Evolutionary conservation across 2,329 filamentous ascomycete genomes (phyloP).

Genomic region (Fusarium globosum): DNA sequence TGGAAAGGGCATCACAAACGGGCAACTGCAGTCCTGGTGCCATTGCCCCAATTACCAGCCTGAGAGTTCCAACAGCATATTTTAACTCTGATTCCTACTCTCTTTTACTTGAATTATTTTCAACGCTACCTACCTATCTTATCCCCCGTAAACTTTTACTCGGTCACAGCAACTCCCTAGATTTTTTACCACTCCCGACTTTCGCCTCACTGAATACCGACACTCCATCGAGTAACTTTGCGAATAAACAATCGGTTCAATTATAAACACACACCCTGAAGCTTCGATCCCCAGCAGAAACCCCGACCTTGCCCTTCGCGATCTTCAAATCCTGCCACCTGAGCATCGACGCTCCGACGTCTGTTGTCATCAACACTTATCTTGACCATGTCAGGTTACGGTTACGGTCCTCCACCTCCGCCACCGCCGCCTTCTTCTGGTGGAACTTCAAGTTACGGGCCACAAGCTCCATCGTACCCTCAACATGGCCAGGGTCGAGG

Average conservation of each 20-base stretch:
- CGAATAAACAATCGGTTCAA: background rate
- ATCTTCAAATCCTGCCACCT: background rate
- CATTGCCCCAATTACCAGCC: background rate
- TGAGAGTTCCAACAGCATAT: background rate
- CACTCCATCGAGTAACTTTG: background rate
- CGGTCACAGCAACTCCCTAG: background rate
- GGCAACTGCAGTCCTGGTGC: slow-evolving; percentile 4
- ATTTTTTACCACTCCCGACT: slow-evolving; percentile 1
- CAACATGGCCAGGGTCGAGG: slow-evolving; percentile 52
- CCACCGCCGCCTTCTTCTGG: slow-evolving; percentile 53
- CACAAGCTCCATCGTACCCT: slow-evolving; percentile 53
- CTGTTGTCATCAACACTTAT: background rate
- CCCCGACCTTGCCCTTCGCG: background rate
- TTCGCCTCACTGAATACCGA: background rate
- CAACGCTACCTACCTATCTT: background rate
- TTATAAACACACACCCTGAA: background rate
- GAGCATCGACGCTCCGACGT: background rate
- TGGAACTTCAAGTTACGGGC: slow-evolving; percentile 52
- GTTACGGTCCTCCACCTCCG: slow-evolving; percentile 65
- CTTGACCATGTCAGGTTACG: slow-evolving; percentile 60
- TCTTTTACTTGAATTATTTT: slow-evolving; percentile 1
- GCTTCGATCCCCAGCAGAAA: too few relatives aligned
- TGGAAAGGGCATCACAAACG: slow-evolving; percentile 6
- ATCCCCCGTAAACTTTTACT: background rate
- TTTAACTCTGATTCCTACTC: background rate